Conservation (phyloP, 2,329 filamentous ascomycete genomes). For the Drechslera avenae region DNA sequence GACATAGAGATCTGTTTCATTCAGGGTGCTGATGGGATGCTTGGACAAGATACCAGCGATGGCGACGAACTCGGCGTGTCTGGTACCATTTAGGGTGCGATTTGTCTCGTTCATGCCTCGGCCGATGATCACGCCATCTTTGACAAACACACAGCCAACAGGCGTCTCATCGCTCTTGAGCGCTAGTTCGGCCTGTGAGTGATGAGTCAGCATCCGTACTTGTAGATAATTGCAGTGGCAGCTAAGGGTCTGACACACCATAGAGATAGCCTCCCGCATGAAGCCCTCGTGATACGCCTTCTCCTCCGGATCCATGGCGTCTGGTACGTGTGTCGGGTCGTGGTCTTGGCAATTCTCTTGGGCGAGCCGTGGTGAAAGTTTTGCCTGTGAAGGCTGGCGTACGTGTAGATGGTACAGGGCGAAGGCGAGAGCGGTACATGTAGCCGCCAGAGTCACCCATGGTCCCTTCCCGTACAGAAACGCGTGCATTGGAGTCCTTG, state of each 20-base stretch:
- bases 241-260: conserved; percentile 61
- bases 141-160: conserved; percentile 92
- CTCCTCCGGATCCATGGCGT: conserved; percentile 45
- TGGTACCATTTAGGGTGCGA: conserved; percentile 66
- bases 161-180: conserved; percentile 86
- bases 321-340: conserved; percentile 30
- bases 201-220: conserved; percentile 27
- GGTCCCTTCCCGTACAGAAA: conserved; percentile 20
- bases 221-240: not conserved
- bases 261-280: conserved; percentile 84
- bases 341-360: conserved; percentile 34
- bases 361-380: conserved; percentile 12
- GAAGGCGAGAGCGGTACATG: conserved; percentile 30
- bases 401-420: conserved; percentile 21
- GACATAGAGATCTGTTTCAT: conserved; percentile 83
- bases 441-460: conserved; percentile 28
- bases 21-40: conserved; percentile 71
- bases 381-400: conserved; percentile 15
- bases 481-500: conserved; percentile 11
- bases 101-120: conserved; percentile 95
- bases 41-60: conserved; percentile 68
- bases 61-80: conserved; percentile 94
- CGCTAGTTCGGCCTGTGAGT: conserved; percentile 76
- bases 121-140: conserved; percentile 78
- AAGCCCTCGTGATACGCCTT: conserved; percentile 64